Evolutionary conservation across 2,329 filamentous ascomycete genomes (phyloP).

Genomic region (Epichloe gansuensis): DNA sequence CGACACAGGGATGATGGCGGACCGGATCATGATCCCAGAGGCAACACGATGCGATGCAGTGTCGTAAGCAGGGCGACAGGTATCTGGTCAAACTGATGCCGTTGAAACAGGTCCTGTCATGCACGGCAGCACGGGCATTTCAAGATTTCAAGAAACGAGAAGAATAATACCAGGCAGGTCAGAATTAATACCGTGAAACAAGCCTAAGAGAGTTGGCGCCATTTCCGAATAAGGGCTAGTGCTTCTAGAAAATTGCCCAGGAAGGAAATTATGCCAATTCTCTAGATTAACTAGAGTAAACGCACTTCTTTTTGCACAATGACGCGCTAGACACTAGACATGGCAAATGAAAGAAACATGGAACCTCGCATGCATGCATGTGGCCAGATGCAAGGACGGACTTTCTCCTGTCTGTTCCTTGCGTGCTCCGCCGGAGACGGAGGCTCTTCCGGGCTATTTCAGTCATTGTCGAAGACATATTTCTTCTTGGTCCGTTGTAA

Average conservation of each 20-base stretch:
- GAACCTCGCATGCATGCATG: neutral
- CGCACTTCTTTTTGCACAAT: neutral
- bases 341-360: neutral
- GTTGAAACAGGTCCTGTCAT: too few species aligned
- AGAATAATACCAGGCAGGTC: neutral
- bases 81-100: neutral
- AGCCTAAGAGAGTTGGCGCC: neutral
- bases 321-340: neutral
- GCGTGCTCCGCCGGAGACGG: too few species aligned
- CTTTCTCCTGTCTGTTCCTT: too few species aligned
- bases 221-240: neutral
- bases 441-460: too few species aligned
- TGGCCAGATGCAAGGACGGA: neutral
- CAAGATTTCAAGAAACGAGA: neutral
- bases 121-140: too few species aligned
- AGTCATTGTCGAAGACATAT: too few species aligned
- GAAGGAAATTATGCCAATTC: neutral
- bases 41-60: neutral
- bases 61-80: neutral
- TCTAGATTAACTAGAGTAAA: neutral
- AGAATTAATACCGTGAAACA: neutral
- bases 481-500: neutral
- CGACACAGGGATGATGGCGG: too few species aligned
- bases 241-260: neutral
- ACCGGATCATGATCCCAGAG: too few species aligned